A percentile compares a stretch with the other conserved stretches of the same genome.
phyloP scores from a whole-genome alignment of 1,284 basidiomycete genomes.

The Leucoagaricus sp. region DNA sequence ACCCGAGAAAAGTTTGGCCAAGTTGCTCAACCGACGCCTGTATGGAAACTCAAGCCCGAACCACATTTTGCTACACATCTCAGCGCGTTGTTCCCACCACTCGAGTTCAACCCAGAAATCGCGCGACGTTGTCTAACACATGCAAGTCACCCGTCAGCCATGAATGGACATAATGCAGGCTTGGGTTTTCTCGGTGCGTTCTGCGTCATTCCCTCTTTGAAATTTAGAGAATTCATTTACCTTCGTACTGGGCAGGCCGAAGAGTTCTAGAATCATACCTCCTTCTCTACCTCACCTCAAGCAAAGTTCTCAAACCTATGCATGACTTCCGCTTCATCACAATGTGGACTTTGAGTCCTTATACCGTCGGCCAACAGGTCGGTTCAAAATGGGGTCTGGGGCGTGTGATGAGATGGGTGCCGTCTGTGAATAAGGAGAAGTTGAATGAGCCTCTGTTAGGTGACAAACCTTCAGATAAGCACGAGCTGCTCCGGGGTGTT shows the following conservation, averaged over 20 bases:
- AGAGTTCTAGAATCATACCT: slow-evolving; percentile 74
- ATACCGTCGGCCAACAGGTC: slow-evolving; percentile 68
- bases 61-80: slow-evolving; percentile 47
- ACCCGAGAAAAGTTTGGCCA: slow-evolving; percentile 12
- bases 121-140: slow-evolving; percentile 76
- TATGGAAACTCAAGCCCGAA: slow-evolving; percentile 9
- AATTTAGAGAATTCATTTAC: not conserved
- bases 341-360: slow-evolving; percentile 61
- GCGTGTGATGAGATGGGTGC: slow-evolving; percentile 69
- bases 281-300: slow-evolving; percentile 67
- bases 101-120: slow-evolving; percentile 69
- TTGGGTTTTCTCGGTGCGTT: slow-evolving; percentile 67
- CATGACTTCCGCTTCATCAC: slow-evolving; percentile 59
- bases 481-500: slow-evolving; percentile 45
- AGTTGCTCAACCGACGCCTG: slow-evolving; percentile 6
- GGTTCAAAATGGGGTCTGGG: slow-evolving; percentile 73
- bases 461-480: slow-evolving; percentile 22
- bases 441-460: slow-evolving; percentile 18
- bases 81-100: slow-evolving; percentile 53
- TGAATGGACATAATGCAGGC: slow-evolving; percentile 68
- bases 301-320: slow-evolving; percentile 43
- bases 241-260: slow-evolving; percentile 52
- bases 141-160: slow-evolving; percentile 64
- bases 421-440: slow-evolving; percentile 40
- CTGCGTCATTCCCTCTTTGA: not conserved